Evolutionary conservation across 257 asterid species (phyloP), one percentile per base, ranked within the genome.

Genomic region (Craterostigma plantagineum): DNA sequence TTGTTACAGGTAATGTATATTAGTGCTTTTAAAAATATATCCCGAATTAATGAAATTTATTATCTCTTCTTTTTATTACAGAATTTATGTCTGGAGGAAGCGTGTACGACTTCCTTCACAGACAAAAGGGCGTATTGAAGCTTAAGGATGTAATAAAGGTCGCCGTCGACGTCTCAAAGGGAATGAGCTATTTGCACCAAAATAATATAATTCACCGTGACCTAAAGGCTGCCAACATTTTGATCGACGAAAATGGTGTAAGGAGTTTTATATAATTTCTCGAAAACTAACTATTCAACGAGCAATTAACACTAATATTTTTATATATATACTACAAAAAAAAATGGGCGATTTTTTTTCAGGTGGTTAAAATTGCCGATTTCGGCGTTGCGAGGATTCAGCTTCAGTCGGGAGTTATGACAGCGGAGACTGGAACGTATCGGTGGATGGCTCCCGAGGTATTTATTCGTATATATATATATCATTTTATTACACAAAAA

Each of bases 381-480:
- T 86, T 86, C 56, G 96, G 96, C 11, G 62, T 86, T 52, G 86
- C 96, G 35, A 61, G 93, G 48, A 77, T 86, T 54, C 81, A 77
- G 54, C 66, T 46, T 61, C 72, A 71, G 59, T 72, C 94, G 4
- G 97, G 97, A 35, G 64, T 81, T 48, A 86, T 86, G 97, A 86
- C 97, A 0, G 94, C 94, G 18, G 94, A 86, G 63, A 86, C 94
- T 3, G 96, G 96, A 55, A 81, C 96, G 7, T 85, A 81, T 41
- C 86, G 92, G 17, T 85, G 96, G 96, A 85, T 86, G 97, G 93
- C 97, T 48, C 97, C 97, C 0, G 97, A 86, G 94, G 96, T 85
- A 47, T n/a, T n/a, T n/a, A n/a, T n/a, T n/a, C n/a, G n/a, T n/a
- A n/a, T n/a, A n/a, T n/a, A n/a, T n/a, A n/a, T n/a, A n/a, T n/a